Evolutionary conservation across 495 filamentous ascomycete species (phyloP).

Genomic region (Chaetomium cochliodes): DNA sequence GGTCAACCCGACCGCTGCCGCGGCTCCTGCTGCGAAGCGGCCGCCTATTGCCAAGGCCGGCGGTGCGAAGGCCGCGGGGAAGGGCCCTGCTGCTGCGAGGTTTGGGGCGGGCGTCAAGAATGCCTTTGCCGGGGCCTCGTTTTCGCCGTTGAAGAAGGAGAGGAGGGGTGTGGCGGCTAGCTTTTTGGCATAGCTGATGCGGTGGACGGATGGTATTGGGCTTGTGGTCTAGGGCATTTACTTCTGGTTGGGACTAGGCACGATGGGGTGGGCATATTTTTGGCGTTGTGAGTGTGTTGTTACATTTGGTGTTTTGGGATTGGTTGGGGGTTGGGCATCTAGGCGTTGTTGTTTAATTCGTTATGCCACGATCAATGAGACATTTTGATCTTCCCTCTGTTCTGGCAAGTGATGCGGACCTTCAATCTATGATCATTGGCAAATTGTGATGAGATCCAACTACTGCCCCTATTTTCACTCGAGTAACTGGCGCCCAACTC

Average conservation of each 20-base stretch:
- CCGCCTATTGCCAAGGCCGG: constrained; percentile 33
- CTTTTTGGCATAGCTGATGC: constrained; percentile 44
- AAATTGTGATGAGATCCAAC: no score
- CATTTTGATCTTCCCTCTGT: not conserved
- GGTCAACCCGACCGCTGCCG: constrained; percentile 20
- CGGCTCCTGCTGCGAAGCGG: constrained; percentile 29
- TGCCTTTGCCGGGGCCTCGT: constrained; percentile 50
- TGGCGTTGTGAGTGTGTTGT: constrained; percentile 18
- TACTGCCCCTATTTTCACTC: no score
- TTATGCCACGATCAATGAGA: not conserved
- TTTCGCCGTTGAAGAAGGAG: constrained; percentile 82
- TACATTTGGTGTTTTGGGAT: constrained; percentile 2
- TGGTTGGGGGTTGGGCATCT: not conserved
- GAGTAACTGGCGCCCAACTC: no score
- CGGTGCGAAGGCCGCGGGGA: constrained; percentile 30
- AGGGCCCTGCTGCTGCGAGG: constrained; percentile 5
- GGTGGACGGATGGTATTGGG: not conserved
- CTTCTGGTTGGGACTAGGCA: constrained; percentile 14
- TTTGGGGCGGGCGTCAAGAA: constrained; percentile 38
- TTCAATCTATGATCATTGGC: not conserved
- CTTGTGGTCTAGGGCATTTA: constrained; percentile 1
- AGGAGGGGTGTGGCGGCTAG: constrained; percentile 58
- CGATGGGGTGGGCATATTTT: constrained; percentile 5
- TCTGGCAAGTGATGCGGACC: not conserved
- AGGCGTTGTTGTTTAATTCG: not conserved